Percentiles rank a stretch among this genome's conserved stretches.
phyloP scores from a whole-genome alignment of 495 filamentous ascomycete species.

The Letharia columbiana region DNA sequence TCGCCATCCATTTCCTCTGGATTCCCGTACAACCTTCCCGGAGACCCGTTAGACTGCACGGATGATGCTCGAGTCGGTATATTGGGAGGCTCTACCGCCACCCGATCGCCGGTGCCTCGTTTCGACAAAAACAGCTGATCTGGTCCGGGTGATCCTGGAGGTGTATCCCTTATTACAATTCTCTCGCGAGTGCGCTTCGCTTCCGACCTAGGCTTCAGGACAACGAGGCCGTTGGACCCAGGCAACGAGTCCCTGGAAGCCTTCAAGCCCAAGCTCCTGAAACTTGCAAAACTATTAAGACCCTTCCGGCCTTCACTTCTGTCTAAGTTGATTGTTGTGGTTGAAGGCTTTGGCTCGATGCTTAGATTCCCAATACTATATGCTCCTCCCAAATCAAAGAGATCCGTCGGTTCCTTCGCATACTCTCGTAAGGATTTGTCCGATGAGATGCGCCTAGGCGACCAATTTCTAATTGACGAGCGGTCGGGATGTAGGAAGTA shows the following conservation, averaged over 20 bases:
- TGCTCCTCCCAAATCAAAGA: conserved; percentile 24
- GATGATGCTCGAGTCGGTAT: conserved; percentile 13
- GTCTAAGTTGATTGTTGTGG: conserved; percentile 37
- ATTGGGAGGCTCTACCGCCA: conserved; percentile 3
- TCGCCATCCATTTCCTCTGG: conserved; percentile 5
- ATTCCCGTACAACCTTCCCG: conserved; percentile 5
- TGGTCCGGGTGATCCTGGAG: conserved; percentile 28
- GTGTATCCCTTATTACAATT: conserved; percentile 38
- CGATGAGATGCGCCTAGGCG: not conserved
- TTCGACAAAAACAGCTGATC: conserved; percentile 34
- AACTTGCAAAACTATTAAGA: conserved; percentile 31
- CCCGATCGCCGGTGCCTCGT: conserved; percentile 28
- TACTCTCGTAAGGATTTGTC: not conserved
- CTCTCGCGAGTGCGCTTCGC: conserved; percentile 32
- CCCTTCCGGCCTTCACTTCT: conserved; percentile 49
- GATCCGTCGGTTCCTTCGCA: conserved; percentile 9
- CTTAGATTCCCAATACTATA: conserved; percentile 53
- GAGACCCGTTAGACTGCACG: conserved; percentile 7
- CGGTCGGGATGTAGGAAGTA: conserved; percentile 57
- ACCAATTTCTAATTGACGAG: conserved; percentile 45
- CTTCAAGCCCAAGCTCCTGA: conserved; percentile 48
- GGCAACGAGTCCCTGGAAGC: conserved; percentile 49
- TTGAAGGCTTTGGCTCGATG: conserved; percentile 44
- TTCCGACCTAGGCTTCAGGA: not conserved
- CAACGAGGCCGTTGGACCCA: conserved; percentile 24